Evolutionary conservation across 345 rosid species (phyloP).

Genomic region (Syzygium oleosum): DNA sequence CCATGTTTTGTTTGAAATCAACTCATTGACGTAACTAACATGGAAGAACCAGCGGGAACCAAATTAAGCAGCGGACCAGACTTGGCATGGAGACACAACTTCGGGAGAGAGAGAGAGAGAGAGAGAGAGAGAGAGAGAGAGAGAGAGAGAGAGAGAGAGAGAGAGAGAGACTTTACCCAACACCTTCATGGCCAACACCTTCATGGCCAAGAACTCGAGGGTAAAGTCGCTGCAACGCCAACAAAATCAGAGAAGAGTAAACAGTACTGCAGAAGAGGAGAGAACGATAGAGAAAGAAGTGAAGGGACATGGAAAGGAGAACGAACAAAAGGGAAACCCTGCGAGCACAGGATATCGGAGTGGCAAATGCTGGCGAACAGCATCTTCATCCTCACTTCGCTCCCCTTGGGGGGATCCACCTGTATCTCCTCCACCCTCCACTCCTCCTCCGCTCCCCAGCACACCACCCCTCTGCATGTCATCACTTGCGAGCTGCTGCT

Average conservation of each 20-base stretch:
- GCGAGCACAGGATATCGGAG: slow-evolving; percentile 24
- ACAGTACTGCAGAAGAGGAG: background rate
- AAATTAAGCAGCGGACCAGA: background rate
- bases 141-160: too few relatives aligned
- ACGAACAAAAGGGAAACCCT: slow-evolving; percentile 28
- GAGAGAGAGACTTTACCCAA: slow-evolving; percentile 29
- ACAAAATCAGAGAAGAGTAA: background rate
- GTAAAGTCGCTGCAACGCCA: slow-evolving; percentile 24
- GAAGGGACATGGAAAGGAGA: background rate
- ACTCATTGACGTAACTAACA: background rate
- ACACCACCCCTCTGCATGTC: slow-evolving; percentile 29
- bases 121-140: too few relatives aligned
- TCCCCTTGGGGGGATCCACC: slow-evolving; percentile 54
- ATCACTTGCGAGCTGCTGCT: background rate
- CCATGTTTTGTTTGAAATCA: background rate
- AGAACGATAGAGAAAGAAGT: too few relatives aligned
- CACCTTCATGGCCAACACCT: slow-evolving; percentile 88
- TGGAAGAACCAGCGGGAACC: background rate
- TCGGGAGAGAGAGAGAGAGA: background rate
- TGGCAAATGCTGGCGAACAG: slow-evolving; percentile 61
- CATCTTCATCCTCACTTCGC: slow-evolving; percentile 55
- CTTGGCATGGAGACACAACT: too few relatives aligned
- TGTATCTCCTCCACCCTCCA: slow-evolving; percentile 48
- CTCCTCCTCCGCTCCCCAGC: slow-evolving; percentile 42
- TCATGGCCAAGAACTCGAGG: slow-evolving; percentile 80